Evolutionary conservation across 1,284 basidiomycete genomes (phyloP), one percentile per base, ranked within the genome.

Genomic region (Cutaneotrichosporon arboriforme): DNA sequence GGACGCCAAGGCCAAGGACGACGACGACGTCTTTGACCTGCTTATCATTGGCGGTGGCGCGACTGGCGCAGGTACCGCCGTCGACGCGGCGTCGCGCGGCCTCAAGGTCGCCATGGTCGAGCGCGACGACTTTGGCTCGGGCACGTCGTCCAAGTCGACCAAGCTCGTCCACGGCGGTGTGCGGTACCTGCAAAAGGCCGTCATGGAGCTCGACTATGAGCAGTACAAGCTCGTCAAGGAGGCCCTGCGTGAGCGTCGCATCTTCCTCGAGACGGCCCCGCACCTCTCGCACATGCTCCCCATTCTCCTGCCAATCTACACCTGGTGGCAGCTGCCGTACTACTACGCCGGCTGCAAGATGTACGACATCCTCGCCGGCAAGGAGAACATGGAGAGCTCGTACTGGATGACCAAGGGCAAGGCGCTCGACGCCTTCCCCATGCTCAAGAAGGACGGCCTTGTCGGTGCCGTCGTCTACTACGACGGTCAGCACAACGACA

Each of bases 101-200:
- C 80, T 98, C 57, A 90, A 85, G 69, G 92, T 97, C 18, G 94
- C 90, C 0, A 78, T 97, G 60, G 92, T 97, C 2, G 94, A 98
- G 72, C 79, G 90, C 43, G 88, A 90, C 67, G 94, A 98, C 72
- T 98, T 94, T 65, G 83, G 85, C 62, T 84, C 89, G 18, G 93
- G 91, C 15, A 97, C 94, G 0, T 96, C 90, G 3, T 96, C 91
- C 23, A 98, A 98, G 74, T 91, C 88, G 9, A 97, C 94, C 10
- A 97, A 98, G 74, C 85, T 98, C 47, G 92, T 97, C 1, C 94
- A 98, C 76, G 94, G 94, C 23, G 94, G 94, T 54, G 94, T 98
- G 1, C 83, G 94, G 13, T 98, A 98, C 76, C 82, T 98, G 13
- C 93, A 97, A 69, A 97, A 97, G 72, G 94, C 94, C 2, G 82